Conservation (phyloP, 2,329 filamentous ascomycete genomes). For the Diaporthe eres region DNA sequence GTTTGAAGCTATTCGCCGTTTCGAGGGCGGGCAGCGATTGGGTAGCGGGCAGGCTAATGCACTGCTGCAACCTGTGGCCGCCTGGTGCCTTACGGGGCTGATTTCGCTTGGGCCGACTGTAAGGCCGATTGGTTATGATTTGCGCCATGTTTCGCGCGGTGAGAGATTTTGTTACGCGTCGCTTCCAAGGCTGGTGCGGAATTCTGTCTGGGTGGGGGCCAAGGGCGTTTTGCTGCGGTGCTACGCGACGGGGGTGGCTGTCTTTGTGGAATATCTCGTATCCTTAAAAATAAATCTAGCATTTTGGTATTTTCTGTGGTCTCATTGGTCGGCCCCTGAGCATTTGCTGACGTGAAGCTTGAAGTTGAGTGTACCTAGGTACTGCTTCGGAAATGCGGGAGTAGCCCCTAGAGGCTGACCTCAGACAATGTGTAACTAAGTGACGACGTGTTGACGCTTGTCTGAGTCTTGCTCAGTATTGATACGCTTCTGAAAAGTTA, state of each 20-base stretch:
- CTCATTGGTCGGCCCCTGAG: neutral
- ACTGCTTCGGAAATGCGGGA: neutral
- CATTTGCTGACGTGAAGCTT: neutral
- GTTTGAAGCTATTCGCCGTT: neutral
- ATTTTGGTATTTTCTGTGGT: neutral
- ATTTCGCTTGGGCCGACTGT: neutral
- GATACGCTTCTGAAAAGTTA: neutral
- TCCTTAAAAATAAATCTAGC: conserved; percentile 4
- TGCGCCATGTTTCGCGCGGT: neutral
- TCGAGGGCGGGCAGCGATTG: neutral
- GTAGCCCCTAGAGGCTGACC: neutral
- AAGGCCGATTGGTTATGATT: neutral
- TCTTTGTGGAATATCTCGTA: conserved; percentile 9
- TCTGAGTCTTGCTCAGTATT: no score
- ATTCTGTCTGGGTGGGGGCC: neutral
- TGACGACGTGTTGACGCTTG: neutral
- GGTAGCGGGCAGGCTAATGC: conserved; percentile 2
- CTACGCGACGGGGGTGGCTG: neutral
- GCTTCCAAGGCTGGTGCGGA: neutral
- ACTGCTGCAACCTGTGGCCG: neutral
- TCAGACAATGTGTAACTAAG: neutral
- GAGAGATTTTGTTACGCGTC: neutral
- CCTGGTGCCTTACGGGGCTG: conserved; percentile 6
- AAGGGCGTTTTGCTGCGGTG: conserved; percentile 9
- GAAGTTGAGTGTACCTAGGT: neutral